Evolutionary conservation across 2,329 filamentous ascomycete species (phyloP).

Genomic region (Thielaviopsis musarum): DNA sequence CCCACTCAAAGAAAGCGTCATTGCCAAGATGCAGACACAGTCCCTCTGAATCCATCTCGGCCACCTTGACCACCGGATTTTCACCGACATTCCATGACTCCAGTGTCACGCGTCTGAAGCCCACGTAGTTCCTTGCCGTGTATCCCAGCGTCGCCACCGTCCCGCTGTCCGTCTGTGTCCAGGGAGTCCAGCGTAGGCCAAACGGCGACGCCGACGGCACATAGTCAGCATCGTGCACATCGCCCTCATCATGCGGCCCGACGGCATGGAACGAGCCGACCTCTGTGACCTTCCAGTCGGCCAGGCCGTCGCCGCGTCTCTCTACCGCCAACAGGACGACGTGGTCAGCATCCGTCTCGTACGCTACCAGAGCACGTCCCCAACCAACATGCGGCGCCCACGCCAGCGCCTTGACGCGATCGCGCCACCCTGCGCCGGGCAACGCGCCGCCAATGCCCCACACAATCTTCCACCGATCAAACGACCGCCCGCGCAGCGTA

Average conservation of each 20-base stretch:
- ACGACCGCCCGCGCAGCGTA: slow-evolving; percentile 22
- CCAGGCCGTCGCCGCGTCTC: slow-evolving; percentile 12
- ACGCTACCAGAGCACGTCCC: slow-evolving; percentile 31
- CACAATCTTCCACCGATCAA: slow-evolving; percentile 34
- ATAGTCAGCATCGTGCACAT: slow-evolving; percentile 32
- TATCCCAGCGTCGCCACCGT: slow-evolving; percentile 31
- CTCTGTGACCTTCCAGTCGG: slow-evolving; percentile 34
- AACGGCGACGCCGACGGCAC: slow-evolving; percentile 31
- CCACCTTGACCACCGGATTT: slow-evolving; percentile 23
- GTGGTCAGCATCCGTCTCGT: slow-evolving; percentile 32
- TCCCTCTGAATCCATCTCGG: slow-evolving; percentile 25
- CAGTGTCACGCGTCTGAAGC: slow-evolving; percentile 34
- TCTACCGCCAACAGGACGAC: slow-evolving; percentile 34
- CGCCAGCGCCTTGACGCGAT: slow-evolving; percentile 33
- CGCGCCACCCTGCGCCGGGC: slow-evolving; percentile 21
- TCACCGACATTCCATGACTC: slow-evolving; percentile 21
- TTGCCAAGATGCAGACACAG: slow-evolving; percentile 33
- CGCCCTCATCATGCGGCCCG: slow-evolving; percentile 13
- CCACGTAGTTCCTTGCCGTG: slow-evolving; percentile 33
- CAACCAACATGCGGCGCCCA: slow-evolving; percentile 31
- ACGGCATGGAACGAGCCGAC: slow-evolving; percentile 29
- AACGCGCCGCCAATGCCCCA: slow-evolving; percentile 39
- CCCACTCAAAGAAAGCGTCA: slow-evolving; percentile 40
- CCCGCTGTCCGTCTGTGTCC: slow-evolving; percentile 19
- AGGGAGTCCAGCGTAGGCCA: slow-evolving; percentile 37